These are phyloP conservation scores for Otatea glauca DNA, from an alignment of 176 grass and related monocot species.

Conservation along the genomic window DNA sequence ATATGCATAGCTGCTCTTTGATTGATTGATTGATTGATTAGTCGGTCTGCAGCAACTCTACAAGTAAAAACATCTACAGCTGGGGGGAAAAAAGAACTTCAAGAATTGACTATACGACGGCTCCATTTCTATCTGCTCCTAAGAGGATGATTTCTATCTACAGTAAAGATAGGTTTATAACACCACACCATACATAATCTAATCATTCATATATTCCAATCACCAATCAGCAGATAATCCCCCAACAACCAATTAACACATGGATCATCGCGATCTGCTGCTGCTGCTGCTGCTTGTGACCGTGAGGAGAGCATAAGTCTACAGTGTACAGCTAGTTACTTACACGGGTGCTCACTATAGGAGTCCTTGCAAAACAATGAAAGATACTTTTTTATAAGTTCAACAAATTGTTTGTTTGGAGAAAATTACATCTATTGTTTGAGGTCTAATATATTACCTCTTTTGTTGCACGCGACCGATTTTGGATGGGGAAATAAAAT, in stretches of 20 bases:
- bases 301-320: background rate
- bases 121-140: background rate
- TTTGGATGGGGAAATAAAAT: too few species aligned
- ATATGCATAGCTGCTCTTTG: background rate
- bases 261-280: background rate
- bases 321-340: background rate
- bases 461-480: too few species aligned
- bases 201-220: background rate
- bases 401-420: too few species aligned
- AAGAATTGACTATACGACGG: background rate
- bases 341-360: too few species aligned
- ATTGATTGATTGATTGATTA: background rate
- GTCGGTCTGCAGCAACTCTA: background rate
- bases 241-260: constrained; percentile 27
- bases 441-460: too few species aligned
- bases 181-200: background rate
- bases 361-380: too few species aligned
- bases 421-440: too few species aligned
- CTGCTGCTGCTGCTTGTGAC: background rate
- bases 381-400: too few species aligned
- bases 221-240: constrained; percentile 4
- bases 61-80: background rate
- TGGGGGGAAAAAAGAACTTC: background rate
- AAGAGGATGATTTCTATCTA: background rate
- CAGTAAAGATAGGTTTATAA: background rate